These are phyloP conservation scores for Hypoxylon rickii DNA, from an alignment of 495 filamentous ascomycete species.

Conservation along the genomic window DNA sequence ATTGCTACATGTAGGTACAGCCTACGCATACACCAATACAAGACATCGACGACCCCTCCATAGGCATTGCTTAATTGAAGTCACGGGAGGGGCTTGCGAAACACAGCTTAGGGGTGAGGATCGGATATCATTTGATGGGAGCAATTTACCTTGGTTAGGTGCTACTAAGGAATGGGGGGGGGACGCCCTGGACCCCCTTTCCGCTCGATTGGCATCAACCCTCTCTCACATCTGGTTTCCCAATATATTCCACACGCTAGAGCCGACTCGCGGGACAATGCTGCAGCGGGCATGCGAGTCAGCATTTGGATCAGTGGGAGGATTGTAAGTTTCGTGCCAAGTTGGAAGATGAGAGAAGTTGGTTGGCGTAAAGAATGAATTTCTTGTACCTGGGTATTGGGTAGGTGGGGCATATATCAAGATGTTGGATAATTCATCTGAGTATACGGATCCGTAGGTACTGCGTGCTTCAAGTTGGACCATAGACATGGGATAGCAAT, in stretches of 20 bases:
- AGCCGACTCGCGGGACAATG: constrained; percentile 24
- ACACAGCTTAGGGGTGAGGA: no score
- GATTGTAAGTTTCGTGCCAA: constrained; percentile 12
- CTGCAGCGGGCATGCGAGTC: constrained; percentile 27
- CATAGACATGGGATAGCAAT: no score
- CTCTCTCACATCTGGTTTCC: constrained; percentile 1
- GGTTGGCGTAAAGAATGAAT: no score
- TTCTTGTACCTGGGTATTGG: no score
- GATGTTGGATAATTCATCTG: no score
- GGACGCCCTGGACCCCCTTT: constrained; percentile 6
- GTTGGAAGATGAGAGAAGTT: no score
- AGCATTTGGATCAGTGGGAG: constrained; percentile 11
- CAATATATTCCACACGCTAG: constrained; percentile 1
- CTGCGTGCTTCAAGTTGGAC: no score
- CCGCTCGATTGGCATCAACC: no score
- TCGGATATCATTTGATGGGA: constrained; percentile 8
- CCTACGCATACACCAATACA: no score
- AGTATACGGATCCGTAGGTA: no score
- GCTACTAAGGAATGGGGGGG: background rate
- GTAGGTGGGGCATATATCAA: no score
- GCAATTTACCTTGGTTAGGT: constrained; percentile 21
- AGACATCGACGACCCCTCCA: background rate
- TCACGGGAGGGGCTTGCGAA: constrained; percentile 23
- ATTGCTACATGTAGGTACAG: no score
- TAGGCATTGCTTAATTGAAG: background rate